Conservation (phyloP, 2,329 filamentous ascomycete species). For the Piedraia hortae region DNA sequence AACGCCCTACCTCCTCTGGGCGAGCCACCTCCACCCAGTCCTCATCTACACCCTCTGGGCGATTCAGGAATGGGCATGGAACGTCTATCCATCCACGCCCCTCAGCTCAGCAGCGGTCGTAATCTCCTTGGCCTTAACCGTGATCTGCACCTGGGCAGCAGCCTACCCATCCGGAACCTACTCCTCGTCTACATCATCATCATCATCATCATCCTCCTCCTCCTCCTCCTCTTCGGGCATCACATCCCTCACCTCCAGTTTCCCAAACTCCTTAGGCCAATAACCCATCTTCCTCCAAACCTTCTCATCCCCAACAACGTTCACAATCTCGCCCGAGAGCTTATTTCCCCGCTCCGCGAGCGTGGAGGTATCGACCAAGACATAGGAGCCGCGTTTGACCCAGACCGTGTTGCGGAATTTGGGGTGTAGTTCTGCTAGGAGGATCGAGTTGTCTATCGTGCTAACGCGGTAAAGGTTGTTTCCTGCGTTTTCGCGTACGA, state of each 20-base stretch:
- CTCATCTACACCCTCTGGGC: constrained; percentile 43
- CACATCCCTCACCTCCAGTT: too few relatives aligned
- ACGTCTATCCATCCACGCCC: constrained; percentile 61
- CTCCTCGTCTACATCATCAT: constrained; percentile 18
- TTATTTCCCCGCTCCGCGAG: constrained; percentile 44
- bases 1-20: constrained; percentile 68
- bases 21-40: constrained; percentile 38
- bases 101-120: constrained; percentile 41
- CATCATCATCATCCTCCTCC: constrained; percentile 42
- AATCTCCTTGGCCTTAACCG: constrained; percentile 35
- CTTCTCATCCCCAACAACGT: constrained; percentile 77
- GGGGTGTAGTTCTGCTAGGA: constrained; percentile 57
- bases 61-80: constrained; percentile 79
- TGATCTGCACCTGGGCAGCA: constrained; percentile 26
- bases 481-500: constrained; percentile 55
- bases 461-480: constrained; percentile 70
- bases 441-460: constrained; percentile 33
- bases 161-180: constrained; percentile 11
- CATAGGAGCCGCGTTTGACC: constrained; percentile 72
- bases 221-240: constrained; percentile 26
- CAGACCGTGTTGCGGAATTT: constrained; percentile 80
- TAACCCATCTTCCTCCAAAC: constrained; percentile 69
- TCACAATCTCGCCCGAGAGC: constrained; percentile 68
- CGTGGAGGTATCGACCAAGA: constrained; percentile 46
- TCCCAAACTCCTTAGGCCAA: constrained; percentile 28